phyloP scores from a whole-genome alignment of 768 basidiomycete genomes.

The Rhodotorula graminis region DNA sequence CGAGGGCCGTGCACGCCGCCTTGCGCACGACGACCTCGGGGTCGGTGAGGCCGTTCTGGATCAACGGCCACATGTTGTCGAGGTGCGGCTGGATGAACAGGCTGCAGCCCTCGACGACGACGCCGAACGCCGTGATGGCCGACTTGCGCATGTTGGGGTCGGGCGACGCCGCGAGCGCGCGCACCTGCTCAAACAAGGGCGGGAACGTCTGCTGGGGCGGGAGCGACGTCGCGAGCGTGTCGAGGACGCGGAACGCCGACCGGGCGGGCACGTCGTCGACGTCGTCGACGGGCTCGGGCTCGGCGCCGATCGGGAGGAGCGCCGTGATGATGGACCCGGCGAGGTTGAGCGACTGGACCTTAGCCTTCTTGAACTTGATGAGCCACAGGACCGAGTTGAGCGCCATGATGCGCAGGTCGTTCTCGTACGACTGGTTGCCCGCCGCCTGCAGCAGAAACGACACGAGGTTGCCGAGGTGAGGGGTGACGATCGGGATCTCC shows the following conservation, averaged over 20 bases:
- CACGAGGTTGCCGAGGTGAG: constrained; percentile 78
- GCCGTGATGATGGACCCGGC: constrained; percentile 81
- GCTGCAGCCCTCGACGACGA: constrained; percentile 93
- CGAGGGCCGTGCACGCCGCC: constrained; percentile 91
- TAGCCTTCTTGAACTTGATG: constrained; percentile 96
- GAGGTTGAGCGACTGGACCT: constrained; percentile 78
- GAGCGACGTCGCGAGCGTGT: constrained; percentile 81
- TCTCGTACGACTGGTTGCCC: constrained; percentile 67
- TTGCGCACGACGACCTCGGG: constrained; percentile 78
- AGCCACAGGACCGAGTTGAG: constrained; percentile 95
- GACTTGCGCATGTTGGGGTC: constrained; percentile 78
- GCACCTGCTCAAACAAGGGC: constrained; percentile 72
- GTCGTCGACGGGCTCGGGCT: constrained; percentile 89
- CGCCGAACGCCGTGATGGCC: constrained; percentile 90
- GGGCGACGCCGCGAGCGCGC: constrained; percentile 74
- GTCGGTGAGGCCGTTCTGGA: constrained; percentile 83
- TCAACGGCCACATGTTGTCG: constrained; percentile 83
- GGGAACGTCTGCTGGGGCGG: constrained; percentile 97
- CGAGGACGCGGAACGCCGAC: constrained; percentile 92
- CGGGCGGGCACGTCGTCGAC: constrained; percentile 59
- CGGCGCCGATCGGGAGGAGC: constrained; percentile 87
- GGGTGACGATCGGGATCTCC: constrained; percentile 90
- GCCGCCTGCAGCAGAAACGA: constrained; percentile 82
- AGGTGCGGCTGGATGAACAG: constrained; percentile 96
- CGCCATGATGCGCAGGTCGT: constrained; percentile 78